Conservation (phyloP, 2,329 filamentous ascomycete species). For the Botryotinia convoluta region DNA sequence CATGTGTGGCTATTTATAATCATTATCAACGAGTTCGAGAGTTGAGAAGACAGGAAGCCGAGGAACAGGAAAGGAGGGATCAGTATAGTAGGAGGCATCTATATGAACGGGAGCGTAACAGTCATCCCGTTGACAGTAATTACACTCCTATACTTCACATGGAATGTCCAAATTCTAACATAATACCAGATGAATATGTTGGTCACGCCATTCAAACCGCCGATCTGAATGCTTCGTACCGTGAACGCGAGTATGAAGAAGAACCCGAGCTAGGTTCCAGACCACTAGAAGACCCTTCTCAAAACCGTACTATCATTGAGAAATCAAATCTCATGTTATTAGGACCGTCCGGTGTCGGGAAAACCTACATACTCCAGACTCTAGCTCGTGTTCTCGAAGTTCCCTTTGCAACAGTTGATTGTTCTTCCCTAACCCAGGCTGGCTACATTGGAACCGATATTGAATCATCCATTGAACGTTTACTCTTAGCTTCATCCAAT, state of each 20-base stretch:
- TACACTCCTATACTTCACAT: conserved; percentile 22
- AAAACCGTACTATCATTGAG: conserved; percentile 56
- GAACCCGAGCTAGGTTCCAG: conserved; percentile 29
- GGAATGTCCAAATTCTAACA: conserved; percentile 38
- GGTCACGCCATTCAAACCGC: conserved; percentile 43
- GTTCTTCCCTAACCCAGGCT: conserved; percentile 92
- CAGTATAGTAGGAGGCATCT: conserved; percentile 53
- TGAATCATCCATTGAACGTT: conserved; percentile 88
- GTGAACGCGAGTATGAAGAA: conserved; percentile 18
- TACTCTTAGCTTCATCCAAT: conserved; percentile 88
- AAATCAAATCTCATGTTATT: conserved; percentile 93
- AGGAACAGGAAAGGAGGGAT: conserved; percentile 65
- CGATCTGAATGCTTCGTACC: conserved; percentile 29
- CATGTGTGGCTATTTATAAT: conserved; percentile 92
- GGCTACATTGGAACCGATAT: conserved; percentile 98
- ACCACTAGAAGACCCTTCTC: conserved; percentile 20
- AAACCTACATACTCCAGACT: conserved; percentile 86
- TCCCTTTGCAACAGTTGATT: conserved; percentile 93
- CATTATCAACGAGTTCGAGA: conserved; percentile 89
- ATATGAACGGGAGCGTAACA: conserved; percentile 46
- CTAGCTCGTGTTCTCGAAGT: conserved; percentile 90
- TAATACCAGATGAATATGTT: conserved; percentile 52
- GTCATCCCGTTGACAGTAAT: conserved; percentile 77
- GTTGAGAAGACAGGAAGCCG: conserved; percentile 70
- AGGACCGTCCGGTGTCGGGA: conserved; percentile 91